phyloP scores from a whole-genome alignment of 1,139 yeast genomes.

The Lodderomyces theae region DNA sequence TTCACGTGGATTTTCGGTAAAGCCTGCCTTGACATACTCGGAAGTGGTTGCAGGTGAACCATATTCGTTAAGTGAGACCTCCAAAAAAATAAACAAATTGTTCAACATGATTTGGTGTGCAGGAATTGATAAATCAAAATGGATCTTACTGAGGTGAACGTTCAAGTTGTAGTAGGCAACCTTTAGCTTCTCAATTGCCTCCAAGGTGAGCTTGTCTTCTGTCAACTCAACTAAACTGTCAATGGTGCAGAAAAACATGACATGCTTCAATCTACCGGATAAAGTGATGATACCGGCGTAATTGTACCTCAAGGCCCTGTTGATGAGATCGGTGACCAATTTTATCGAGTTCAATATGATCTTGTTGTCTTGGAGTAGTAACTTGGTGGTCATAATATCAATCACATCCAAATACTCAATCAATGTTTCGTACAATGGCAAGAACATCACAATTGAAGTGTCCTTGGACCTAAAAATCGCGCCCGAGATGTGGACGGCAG shows the following conservation, averaged over 20 bases:
- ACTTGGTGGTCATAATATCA: constrained; percentile 40
- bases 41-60: constrained; percentile 47
- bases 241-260: constrained; percentile 42
- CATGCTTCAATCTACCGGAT: constrained; percentile 45
- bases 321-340: constrained; percentile 46
- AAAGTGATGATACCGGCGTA: constrained; percentile 42
- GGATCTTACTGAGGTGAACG: constrained; percentile 34
- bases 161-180: constrained; percentile 37
- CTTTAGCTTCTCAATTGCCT: constrained; percentile 34
- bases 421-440: constrained; percentile 42
- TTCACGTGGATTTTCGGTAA: constrained; percentile 42
- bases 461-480: constrained; percentile 38
- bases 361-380: constrained; percentile 44
- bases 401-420: constrained; percentile 43
- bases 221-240: constrained; percentile 38
- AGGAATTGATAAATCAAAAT: constrained; percentile 39
- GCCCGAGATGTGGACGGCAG: constrained; percentile 45
- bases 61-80: constrained; percentile 42
- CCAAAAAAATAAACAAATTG: constrained; percentile 40
- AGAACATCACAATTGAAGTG: constrained; percentile 33
- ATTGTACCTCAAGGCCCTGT: constrained; percentile 39
- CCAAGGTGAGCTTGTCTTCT: constrained; percentile 34
- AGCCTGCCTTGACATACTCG: constrained; percentile 47
- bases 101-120: constrained; percentile 44
- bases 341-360: constrained; percentile 45